Base-by-base conservation (phyloP, 768 basidiomycete genomes). In the Russula virescens region DNA sequence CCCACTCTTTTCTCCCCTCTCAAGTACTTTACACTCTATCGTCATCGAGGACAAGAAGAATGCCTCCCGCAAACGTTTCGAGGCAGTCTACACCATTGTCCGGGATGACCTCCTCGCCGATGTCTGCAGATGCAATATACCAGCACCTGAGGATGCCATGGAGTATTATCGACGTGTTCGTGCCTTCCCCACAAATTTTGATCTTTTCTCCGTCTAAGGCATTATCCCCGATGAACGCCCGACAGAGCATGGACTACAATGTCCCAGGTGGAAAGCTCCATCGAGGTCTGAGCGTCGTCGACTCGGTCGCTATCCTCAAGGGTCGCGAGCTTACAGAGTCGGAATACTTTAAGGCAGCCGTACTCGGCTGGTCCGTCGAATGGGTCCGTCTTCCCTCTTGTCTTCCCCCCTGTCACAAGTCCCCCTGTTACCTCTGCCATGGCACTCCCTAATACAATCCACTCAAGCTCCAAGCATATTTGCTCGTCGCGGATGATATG, bases 191-290 rank as follows among this genome's bases (percentile, higher is more conserved):
- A 14, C 13, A 38, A 5, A 31, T 31, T 42, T 28, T 8, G 45
- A 9, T 23, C 25, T 26, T 19, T n/a, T n/a, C 5, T 45, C 25
- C n/a, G 19, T 34, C 60, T 46, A 25, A 21, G 42, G 42, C 23
- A 19, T 43, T 34, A 6, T 28, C 18, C 28, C n/a, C 38, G 38
- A 51, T 58, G 52, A 34, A 51, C 68, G 60, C 23, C 23, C 45
- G 25, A 16, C 68, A 94, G 92, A 94, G 82, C 72, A 78, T 98
- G 59, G 83, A 94, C 68, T 89, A 94, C 79, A 98, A 98, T 75
- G 89, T 91, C n/a, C 94, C 94, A 0, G 91, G 93, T 47, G 94
- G 94, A 3, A 98, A 98, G 75, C 86, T 98, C 58, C 98, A 97
- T 75, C 86, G 96, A 42, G 94, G 96, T 21, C 80, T 98, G 77